Evolutionary conservation across 164 flowering plant species (phyloP), one percentile per base, ranked within the genome.

Genomic region (Liquidambar formosana): DNA sequence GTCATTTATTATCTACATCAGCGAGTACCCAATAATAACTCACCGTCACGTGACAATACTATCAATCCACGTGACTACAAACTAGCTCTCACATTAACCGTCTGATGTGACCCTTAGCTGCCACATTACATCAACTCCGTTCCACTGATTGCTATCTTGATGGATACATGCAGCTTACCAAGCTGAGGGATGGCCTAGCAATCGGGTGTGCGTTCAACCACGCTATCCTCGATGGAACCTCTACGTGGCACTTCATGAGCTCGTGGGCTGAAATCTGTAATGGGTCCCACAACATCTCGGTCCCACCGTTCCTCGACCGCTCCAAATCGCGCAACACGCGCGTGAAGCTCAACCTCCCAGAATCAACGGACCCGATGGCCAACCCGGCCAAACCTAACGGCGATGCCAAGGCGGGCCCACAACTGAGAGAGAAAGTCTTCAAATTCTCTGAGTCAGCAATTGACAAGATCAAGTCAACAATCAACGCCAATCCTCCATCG

Each of bases 161-260:
- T 12, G 46, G 28, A 21, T 47, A 65, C 47, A 2, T 13, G 64
- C 71, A 95, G 97, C 51, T 95, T 47, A 95, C 99, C 25, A 95
- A 89, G 80, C 82, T 95, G 66, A 86, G 79, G 51, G 96, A 93
- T 73, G 99, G 99, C n/a, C 45, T 95, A 1, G 93, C 86, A 22
- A 79, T 95, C 9, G 97, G 97, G 26, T 89, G 89, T 66, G 96
- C 97, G 8, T 89, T 95, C 85, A 95, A 95, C 84, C 99, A 95
- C 70, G 97, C 93, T 0, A 70, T 95, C 71, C 81, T 95, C 0
- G 99, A 95, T 46, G 99, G 97, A 0, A 78, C 87, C 52, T 81
- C 97, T 73, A 93, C 97, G 71, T 95, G 99, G 99, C 97, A 95
- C 78, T 95, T 95, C 88, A 89, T 95, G 97, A 84, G 83, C 75